Base-by-base conservation (phyloP, 768 basidiomycete species). In the Boletus rubescentipes region DNA sequence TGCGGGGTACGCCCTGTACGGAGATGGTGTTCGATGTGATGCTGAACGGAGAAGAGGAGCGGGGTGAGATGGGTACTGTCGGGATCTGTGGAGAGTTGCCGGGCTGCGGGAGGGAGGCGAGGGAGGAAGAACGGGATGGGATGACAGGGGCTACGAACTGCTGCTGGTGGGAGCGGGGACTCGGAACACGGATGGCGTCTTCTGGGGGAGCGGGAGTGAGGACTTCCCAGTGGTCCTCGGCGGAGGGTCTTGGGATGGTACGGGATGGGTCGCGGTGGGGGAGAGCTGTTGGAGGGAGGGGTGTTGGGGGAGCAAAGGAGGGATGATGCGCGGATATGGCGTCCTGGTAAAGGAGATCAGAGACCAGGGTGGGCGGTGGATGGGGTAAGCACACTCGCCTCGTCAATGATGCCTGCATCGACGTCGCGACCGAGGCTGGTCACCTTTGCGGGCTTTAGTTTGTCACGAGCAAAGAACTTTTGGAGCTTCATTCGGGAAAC, bases 381-480 rank as follows among this genome's bases (percentile, higher is more conserved):
- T 2, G 11, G 21, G 29, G 41, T 6, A 11, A 6, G 4, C 6
- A 69, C 67, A 69, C 67, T 39, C 32, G 46, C 68, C 54, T 70
- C 68, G 55, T 72, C 68, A n/a, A 69, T 69, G 58, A 59, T 49
- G 32, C 62, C 45, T 49, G 54, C 55, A 36, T 59, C 64, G 39
- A 45, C 59, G 53, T 67, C 68, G 51, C 55, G 60, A 21, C 46
- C 62, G 58, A 48, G 63, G 42, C 57, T 66, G 18, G 55, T 67
- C 20, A 67, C 61, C 50, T 67, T 74, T 9, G 72, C 51, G 26
- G 64, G 53, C 65, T 77, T 82, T 51, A 64, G 59, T 61, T 81
- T 85, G 65, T 75, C 77, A 49, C 78, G 72, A 23, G 74, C 73
- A 53, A 87, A 86, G 39, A 87, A 69, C 72, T 79, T 85, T 61